phyloP scores from a whole-genome alignment of 140 eudicot species.

The Eryngium alpinum region DNA sequence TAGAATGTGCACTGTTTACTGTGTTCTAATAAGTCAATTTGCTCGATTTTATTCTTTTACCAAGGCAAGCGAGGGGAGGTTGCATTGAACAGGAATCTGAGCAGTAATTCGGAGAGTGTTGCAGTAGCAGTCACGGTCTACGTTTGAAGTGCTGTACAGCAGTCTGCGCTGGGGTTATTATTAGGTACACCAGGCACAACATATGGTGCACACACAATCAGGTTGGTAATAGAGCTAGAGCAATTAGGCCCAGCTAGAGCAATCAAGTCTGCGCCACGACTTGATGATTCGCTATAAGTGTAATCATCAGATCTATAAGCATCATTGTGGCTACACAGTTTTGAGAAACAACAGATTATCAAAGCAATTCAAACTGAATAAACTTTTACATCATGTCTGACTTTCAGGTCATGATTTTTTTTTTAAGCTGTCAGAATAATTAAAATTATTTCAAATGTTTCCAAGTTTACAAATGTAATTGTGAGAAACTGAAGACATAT shows the following conservation, averaged over 20 bases:
- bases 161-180: conserved; percentile 23
- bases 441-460: too few relatives aligned
- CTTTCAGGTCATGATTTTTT: too few relatives aligned
- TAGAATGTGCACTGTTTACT: too few relatives aligned
- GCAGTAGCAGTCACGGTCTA: conserved; percentile 66
- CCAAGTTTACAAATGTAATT: too few relatives aligned
- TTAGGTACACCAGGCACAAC: conserved; percentile 53
- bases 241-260: conserved; percentile 45
- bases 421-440: too few relatives aligned
- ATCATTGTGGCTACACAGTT: conserved; percentile 15
- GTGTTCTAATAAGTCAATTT: background rate
- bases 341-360: background rate
- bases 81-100: conserved; percentile 55
- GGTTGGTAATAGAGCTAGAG: conserved; percentile 34
- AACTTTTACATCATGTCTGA: too few relatives aligned
- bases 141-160: conserved; percentile 65
- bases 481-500: too few relatives aligned
- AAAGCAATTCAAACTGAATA: too few relatives aligned
- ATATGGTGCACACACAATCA: conserved; percentile 64
- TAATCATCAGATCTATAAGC: conserved; percentile 17
- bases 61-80: conserved; percentile 44
- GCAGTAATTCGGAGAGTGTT: conserved; percentile 36
- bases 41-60: background rate
- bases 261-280: conserved; percentile 18
- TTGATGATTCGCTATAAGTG: conserved; percentile 21